These are phyloP conservation scores for Calonectria hawksworthii DNA, from an alignment of 2,329 filamentous ascomycete genomes.

Conservation along the genomic window DNA sequence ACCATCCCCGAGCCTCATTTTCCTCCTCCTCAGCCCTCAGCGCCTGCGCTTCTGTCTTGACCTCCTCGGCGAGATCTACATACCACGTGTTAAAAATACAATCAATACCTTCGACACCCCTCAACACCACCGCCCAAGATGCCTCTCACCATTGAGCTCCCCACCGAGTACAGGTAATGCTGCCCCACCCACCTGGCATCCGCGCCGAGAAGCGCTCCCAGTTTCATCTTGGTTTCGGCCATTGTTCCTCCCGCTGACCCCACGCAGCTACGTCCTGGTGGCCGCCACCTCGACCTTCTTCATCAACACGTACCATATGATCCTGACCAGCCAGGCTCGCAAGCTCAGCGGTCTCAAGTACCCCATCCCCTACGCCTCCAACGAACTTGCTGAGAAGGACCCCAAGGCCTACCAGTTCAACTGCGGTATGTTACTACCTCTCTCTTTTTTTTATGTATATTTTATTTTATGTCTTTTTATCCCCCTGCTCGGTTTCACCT, in stretches of 20 bases:
- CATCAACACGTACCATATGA: slow-evolving; percentile 67
- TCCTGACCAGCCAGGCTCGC: slow-evolving; percentile 64
- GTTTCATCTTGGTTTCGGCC: slow-evolving; percentile 5
- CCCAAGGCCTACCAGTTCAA: slow-evolving; percentile 71
- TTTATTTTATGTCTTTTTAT: neutral
- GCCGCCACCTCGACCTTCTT: slow-evolving; percentile 70
- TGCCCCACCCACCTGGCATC: neutral
- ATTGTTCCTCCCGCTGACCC: slow-evolving; percentile 2
- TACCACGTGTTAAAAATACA: slow-evolving; percentile 18
- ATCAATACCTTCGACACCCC: slow-evolving; percentile 10
- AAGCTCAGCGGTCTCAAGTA: slow-evolving; percentile 68
- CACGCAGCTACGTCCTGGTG: slow-evolving; percentile 71
- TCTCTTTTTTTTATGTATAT: no score
- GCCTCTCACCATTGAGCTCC: slow-evolving; percentile 60
- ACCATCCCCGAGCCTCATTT: neutral
- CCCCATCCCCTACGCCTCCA: slow-evolving; percentile 69
- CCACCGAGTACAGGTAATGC: slow-evolving; percentile 66
- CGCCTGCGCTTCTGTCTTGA: neutral
- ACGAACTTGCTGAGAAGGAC: slow-evolving; percentile 68
- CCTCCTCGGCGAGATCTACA: neutral
- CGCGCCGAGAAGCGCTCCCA: neutral
- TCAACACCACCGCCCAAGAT: slow-evolving; percentile 49
- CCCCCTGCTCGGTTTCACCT: neutral
- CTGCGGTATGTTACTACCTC: slow-evolving; percentile 61
- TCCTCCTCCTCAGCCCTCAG: no score